These are phyloP conservation scores for Licmophora abbreviata DNA, from an alignment of 108 stramenopile species.

Conservation along the genomic window DNA sequence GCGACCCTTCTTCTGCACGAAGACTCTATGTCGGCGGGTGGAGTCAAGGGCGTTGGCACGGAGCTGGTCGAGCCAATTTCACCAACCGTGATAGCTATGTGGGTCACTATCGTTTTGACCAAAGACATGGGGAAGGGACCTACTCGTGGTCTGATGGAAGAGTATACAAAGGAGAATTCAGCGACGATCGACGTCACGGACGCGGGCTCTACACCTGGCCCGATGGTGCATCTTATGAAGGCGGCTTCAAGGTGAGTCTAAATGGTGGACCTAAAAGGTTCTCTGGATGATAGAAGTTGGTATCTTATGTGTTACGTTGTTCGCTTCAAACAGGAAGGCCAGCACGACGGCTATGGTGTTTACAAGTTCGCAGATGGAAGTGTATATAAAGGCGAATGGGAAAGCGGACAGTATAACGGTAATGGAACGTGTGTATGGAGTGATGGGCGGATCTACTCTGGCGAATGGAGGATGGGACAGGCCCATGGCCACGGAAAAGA, in stretches of 20 bases:
- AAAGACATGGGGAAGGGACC: conserved; percentile 19
- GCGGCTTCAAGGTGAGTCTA: conserved; percentile 20
- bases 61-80: conserved; percentile 12
- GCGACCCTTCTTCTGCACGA: too few species aligned
- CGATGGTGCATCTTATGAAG: conserved; percentile 8
- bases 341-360: conserved; percentile 27
- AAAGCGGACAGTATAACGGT: conserved; percentile 11
- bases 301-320: too few species aligned
- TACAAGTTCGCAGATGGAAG: conserved; percentile 11
- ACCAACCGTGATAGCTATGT: conserved; percentile 15
- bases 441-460: conserved; percentile 26
- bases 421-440: conserved; percentile 17
- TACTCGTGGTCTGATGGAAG: conserved; percentile 22
- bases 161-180: conserved; percentile 20
- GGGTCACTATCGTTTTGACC: conserved; percentile 15
- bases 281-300: too few species aligned
- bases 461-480: conserved; percentile 22
- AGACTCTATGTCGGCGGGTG: conserved; percentile 36
- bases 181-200: conserved; percentile 14
- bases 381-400: conserved; percentile 20
- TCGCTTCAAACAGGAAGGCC: too few species aligned
- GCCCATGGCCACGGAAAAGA: conserved; percentile 30
- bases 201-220: conserved; percentile 16
- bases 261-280: too few species aligned
- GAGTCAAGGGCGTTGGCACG: conserved; percentile 31